A percentile compares a stretch with the other conserved stretches of the same genome.
phyloP scores from a whole-genome alignment of 768 basidiomycete genomes.

The Termitomyces sp. region DNA sequence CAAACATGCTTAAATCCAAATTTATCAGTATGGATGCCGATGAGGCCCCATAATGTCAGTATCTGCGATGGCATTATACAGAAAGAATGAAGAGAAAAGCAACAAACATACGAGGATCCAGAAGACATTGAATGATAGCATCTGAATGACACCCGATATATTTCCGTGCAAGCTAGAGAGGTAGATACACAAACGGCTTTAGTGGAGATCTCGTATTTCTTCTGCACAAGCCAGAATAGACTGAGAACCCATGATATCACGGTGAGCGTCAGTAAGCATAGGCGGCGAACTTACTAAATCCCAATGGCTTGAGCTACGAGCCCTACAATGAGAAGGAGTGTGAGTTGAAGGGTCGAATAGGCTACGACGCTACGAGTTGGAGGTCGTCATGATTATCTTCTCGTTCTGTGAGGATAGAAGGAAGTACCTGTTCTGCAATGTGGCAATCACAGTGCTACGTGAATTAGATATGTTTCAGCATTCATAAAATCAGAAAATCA shows the following conservation, averaged over 20 bases:
- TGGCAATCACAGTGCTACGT: constrained; percentile 63
- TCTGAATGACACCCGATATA: constrained; percentile 22
- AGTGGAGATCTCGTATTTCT: constrained; percentile 55
- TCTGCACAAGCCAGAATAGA: constrained; percentile 66
- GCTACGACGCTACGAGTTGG: constrained; percentile 46
- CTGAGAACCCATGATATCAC: constrained; percentile 24
- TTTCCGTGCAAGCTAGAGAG: background rate
- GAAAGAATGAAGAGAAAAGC: background rate
- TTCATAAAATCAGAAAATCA: too few relatives aligned
- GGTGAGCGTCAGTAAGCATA: background rate
- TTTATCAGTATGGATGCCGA: constrained; percentile 67
- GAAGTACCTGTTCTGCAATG: constrained; percentile 61
- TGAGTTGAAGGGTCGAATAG: constrained; percentile 70
- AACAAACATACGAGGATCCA: constrained; percentile 55
- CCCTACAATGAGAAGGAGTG: constrained; percentile 61
- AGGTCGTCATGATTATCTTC: background rate
- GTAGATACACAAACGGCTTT: constrained; percentile 40
- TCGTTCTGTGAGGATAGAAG: background rate
- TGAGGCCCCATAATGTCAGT: constrained; percentile 68
- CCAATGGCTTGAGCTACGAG: constrained; percentile 60
- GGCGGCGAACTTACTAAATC: constrained; percentile 49
- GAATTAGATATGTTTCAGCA: background rate
- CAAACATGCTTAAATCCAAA: constrained; percentile 83
- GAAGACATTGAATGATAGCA: constrained; percentile 39
- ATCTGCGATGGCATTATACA: constrained; percentile 28